Evolutionary conservation across 345 rosid species (phyloP).

Genomic region (Acer campestre): DNA sequence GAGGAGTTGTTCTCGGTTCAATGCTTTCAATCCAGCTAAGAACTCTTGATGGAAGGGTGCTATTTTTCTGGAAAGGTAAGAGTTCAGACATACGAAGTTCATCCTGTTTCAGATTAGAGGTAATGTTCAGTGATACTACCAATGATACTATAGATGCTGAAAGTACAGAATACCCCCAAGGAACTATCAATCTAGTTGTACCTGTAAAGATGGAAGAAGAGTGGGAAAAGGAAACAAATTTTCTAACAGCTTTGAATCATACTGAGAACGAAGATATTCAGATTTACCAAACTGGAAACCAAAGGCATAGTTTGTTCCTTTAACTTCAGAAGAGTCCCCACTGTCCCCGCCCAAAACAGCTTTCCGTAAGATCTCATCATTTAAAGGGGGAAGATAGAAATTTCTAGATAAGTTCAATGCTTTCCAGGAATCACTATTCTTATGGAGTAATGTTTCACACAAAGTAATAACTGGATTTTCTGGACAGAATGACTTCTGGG

Average conservation of each 20-base stretch:
- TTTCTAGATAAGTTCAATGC: slow-evolving; percentile 58
- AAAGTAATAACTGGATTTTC: slow-evolving; percentile 78
- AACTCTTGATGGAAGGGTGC: slow-evolving; percentile 81
- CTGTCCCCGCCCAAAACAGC: slow-evolving; percentile 57
- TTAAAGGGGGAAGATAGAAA: slow-evolving; percentile 71
- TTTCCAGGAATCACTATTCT: slow-evolving; percentile 51
- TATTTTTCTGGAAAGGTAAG: slow-evolving; percentile 85
- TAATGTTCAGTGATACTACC: slow-evolving; percentile 19
- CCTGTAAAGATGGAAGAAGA: slow-evolving; percentile 87
- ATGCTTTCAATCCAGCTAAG: slow-evolving; percentile 68
- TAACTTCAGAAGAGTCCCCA: slow-evolving; percentile 31
- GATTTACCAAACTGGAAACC: slow-evolving; percentile 74
- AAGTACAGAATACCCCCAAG: slow-evolving; percentile 16
- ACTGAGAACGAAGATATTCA: slow-evolving; percentile 59
- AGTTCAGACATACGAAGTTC: slow-evolving; percentile 60
- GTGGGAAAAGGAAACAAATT: slow-evolving; percentile 90
- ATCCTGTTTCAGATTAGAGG: slow-evolving; percentile 51
- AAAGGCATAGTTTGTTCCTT: slow-evolving; percentile 70
- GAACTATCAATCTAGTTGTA: slow-evolving; percentile 29
- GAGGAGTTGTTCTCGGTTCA: slow-evolving; percentile 64
- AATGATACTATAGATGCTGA: slow-evolving; percentile 3
- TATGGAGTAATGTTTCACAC: slow-evolving; percentile 54
- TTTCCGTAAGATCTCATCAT: slow-evolving; percentile 66
- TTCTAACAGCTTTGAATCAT: slow-evolving; percentile 63
- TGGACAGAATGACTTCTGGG: slow-evolving; percentile 57